Evolutionary conservation across 1,284 basidiomycete species (phyloP).

Genomic region (Trametes versicolor): DNA sequence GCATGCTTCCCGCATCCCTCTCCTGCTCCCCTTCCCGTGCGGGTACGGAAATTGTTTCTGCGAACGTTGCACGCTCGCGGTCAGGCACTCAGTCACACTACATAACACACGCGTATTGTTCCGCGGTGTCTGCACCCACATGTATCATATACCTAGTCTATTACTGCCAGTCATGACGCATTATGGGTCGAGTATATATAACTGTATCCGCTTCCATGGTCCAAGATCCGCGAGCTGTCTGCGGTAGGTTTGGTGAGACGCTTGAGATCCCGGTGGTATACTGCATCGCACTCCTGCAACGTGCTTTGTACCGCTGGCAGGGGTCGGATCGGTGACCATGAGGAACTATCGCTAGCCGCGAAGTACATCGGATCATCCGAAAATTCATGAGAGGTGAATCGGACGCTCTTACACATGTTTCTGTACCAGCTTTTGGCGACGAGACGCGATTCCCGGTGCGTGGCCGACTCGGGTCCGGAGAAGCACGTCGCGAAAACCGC

Average conservation of each 20-base stretch:
- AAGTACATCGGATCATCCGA: too few relatives aligned
- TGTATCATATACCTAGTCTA: conserved; percentile 3
- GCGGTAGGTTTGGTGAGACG: too few relatives aligned
- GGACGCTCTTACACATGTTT: too few relatives aligned
- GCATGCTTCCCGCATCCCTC: not conserved
- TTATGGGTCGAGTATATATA: not conserved
- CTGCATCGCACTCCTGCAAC: too few relatives aligned
- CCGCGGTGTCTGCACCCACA: not conserved
- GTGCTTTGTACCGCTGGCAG: too few relatives aligned
- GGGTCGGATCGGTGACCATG: too few relatives aligned
- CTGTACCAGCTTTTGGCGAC: too few relatives aligned
- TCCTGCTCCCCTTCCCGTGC: not conserved
- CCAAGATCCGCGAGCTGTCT: too few relatives aligned
- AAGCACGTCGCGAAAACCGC: not conserved
- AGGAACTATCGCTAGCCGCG: too few relatives aligned
- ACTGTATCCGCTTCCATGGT: not conserved
- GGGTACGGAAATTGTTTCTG: not conserved
- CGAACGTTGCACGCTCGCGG: not conserved
- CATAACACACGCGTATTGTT: not conserved
- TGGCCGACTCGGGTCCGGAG: not conserved
- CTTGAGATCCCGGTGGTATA: too few relatives aligned
- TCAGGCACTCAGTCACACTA: not conserved
- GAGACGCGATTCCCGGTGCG: too few relatives aligned
- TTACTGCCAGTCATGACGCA: not conserved
- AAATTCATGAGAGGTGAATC: too few relatives aligned